Evolutionary conservation across 1,284 basidiomycete genomes (phyloP).

Genomic region (Meripilus lineatus): DNA sequence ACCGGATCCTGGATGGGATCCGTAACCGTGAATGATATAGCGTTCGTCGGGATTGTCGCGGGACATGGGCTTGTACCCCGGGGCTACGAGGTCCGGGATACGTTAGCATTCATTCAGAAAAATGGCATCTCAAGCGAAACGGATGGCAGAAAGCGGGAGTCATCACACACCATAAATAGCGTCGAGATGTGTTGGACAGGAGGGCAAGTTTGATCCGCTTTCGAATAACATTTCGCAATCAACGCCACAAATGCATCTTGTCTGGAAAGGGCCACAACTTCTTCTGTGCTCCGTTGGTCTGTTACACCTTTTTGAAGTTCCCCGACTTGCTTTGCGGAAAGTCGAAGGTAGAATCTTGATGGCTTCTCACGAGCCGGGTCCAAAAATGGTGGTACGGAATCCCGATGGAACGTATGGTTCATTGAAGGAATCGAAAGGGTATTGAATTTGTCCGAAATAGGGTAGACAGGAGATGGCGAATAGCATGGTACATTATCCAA

Average conservation of each 20-base stretch:
- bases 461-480: neutral
- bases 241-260: slow-evolving; percentile 15
- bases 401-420: slow-evolving; percentile 4
- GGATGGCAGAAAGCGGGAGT: no score
- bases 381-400: slow-evolving; percentile 7
- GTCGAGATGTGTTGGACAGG: slow-evolving; percentile 11
- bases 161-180: slow-evolving; percentile 13
- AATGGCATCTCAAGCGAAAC: no score
- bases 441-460: slow-evolving; percentile 2
- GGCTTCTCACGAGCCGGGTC: slow-evolving; percentile 5
- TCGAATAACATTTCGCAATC: slow-evolving; percentile 10
- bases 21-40: no score
- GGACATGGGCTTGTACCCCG: no score
- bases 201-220: slow-evolving; percentile 9
- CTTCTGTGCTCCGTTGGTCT: neutral
- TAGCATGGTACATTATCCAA: slow-evolving; percentile 13
- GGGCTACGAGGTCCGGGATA: no score
- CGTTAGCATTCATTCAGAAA: no score
- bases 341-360: slow-evolving; percentile 9
- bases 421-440: slow-evolving; percentile 2
- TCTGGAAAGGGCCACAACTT: slow-evolving; percentile 7
- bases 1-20: no score
- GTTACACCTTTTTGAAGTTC: slow-evolving; percentile 9
- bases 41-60: no score
- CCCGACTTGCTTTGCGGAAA: slow-evolving; percentile 8